Conservation (phyloP, 768 basidiomycete species). For the Kwoniella dendrophila region DNA sequence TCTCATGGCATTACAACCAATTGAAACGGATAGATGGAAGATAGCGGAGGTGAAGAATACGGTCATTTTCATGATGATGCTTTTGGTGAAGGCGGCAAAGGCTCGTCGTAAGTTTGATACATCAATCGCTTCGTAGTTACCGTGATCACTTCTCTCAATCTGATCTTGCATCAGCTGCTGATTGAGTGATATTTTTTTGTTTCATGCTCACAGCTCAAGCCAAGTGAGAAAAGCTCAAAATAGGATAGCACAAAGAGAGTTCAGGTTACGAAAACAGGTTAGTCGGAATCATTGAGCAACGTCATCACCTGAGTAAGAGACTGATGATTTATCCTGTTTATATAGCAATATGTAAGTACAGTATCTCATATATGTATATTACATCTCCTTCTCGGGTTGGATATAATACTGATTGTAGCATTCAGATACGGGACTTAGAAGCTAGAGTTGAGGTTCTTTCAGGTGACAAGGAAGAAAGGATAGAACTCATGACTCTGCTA, state of each 20-base stretch:
- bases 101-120: slow-evolving; percentile 16
- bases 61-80: slow-evolving; percentile 7
- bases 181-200: too few species aligned
- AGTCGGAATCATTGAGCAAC: too few species aligned
- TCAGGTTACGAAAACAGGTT: slow-evolving; percentile 87
- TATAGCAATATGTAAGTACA: slow-evolving; percentile 35
- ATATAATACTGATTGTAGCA: too few species aligned
- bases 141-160: not conserved
- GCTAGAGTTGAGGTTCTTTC: slow-evolving; percentile 93
- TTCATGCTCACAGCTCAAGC: slow-evolving; percentile 21
- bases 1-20: not conserved
- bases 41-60: slow-evolving; percentile 6
- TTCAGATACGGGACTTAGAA: slow-evolving; percentile 89
- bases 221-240: slow-evolving; percentile 54
- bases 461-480: slow-evolving; percentile 84
- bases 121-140: not conserved
- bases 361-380: not conserved
- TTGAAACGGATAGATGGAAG: not conserved
- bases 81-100: slow-evolving; percentile 7
- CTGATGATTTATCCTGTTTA: too few species aligned
- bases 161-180: too few species aligned
- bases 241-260: slow-evolving; percentile 81
- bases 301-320: too few species aligned
- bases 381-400: slow-evolving; percentile 7
- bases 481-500: slow-evolving; percentile 78